phyloP scores from a whole-genome alignment of 2,329 filamentous ascomycete genomes.

The Botryotinia convoluta region DNA sequence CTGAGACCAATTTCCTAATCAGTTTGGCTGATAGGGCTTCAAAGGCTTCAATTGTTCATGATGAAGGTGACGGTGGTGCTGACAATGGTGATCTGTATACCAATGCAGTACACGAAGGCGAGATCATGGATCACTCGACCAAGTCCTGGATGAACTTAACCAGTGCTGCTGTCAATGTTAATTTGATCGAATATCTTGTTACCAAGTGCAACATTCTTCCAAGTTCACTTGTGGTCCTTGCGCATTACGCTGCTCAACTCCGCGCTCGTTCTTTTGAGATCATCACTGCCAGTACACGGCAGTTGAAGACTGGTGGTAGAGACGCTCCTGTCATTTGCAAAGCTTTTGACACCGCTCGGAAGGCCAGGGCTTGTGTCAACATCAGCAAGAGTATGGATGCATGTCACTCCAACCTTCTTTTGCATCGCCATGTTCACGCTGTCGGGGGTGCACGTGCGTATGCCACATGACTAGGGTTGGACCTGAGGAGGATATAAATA shows the following conservation, averaged over 20 bases:
- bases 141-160: background rate
- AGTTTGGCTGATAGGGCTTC: background rate
- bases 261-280: background rate
- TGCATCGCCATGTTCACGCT: background rate
- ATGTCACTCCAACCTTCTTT: background rate
- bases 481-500: too few relatives aligned
- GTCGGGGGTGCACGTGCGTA: too few relatives aligned
- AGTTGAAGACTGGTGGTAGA: fast-evolving
- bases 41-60: background rate
- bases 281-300: background rate
- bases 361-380: background rate
- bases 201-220: background rate
- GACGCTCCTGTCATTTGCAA: background rate
- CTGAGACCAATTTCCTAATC: background rate
- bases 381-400: background rate
- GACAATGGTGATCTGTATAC: background rate
- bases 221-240: background rate
- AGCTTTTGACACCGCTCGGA: background rate
- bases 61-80: background rate
- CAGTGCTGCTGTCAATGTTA: background rate
- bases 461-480: too few relatives aligned
- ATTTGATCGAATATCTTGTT: background rate
- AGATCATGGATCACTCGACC: background rate
- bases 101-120: background rate
- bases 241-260: background rate